Conservation (phyloP, 2,329 filamentous ascomycete species). For the Talaromyces islandicus region DNA sequence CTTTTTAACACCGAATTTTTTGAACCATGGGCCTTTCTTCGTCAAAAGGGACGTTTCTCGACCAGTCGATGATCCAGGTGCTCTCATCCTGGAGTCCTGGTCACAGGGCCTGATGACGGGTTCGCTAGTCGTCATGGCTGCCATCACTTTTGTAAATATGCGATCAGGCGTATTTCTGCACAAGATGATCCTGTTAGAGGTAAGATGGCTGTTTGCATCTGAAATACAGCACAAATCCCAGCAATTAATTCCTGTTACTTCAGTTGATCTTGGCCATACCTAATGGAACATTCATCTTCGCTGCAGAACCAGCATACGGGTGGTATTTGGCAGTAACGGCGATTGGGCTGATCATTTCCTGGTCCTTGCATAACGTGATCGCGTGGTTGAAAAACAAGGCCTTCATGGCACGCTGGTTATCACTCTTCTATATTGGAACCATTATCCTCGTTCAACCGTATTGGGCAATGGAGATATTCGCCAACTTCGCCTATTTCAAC, state of each 20-base stretch:
- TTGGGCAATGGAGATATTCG: constrained; percentile 60
- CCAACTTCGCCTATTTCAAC: constrained; percentile 61
- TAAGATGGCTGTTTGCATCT: constrained; percentile 14
- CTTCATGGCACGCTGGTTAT: constrained; percentile 48
- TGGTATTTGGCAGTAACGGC: constrained; percentile 51
- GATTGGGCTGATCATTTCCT: constrained; percentile 56
- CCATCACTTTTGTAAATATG: constrained; percentile 46
- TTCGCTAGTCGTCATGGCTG: constrained; percentile 43
- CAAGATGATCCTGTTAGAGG: constrained; percentile 46
- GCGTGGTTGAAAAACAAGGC: constrained; percentile 63
- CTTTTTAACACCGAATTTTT: neutral
- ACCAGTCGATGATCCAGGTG: constrained; percentile 1
- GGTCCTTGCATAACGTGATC: constrained; percentile 60
- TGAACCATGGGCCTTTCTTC: neutral
- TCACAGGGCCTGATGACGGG: constrained; percentile 46
- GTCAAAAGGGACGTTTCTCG: neutral
- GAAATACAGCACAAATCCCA: neutral
- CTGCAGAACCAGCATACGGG: constrained; percentile 49
- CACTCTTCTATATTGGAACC: constrained; percentile 52
- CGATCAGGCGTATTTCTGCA: constrained; percentile 41
- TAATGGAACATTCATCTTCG: constrained; percentile 57
- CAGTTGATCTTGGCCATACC: neutral
- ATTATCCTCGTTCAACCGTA: constrained; percentile 56
- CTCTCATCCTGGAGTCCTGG: constrained; percentile 42
- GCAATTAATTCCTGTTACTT: neutral